Evolutionary conservation across 1,284 basidiomycete genomes (phyloP), one percentile per base, ranked within the genome.

Genomic region (Thelephora terrestris): DNA sequence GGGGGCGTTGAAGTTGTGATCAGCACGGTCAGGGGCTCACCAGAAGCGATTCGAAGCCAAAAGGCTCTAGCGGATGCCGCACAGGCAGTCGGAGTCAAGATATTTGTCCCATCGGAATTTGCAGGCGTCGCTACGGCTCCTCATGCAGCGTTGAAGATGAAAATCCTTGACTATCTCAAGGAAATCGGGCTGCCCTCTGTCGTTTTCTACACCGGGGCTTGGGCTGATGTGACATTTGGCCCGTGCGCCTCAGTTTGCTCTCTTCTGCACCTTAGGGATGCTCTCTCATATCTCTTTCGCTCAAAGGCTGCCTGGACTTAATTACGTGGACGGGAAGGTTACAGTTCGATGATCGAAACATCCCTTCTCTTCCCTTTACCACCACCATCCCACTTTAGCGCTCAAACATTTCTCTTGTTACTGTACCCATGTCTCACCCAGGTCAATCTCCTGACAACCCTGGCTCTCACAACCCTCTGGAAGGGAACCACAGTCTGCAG

Each of bases 21-120:
- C 42, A 70, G 69, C 32, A 57, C 65, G 7, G 48, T 70, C 40
- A 10, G 3, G 6, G 9, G 9, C 29, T 54, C 58, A 3, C 50
- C 50, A 12, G 43, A 50, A 14, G 64, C 54, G 5, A 50, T 70
- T 21, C 47, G 51, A 5, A 47, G 49, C 5, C 69, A 71, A 50
- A 47, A 49, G n/a, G 48, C 53, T 1, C 55, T 71, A 24, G 67
- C 64, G 4, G 56, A 62, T 7, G 69, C 68, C 10, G 64, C 67
- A 38, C 68, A 67, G 54, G 57, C 55, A 25, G 67, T 66, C 0
- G 62, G 61, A 9, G 67, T 70, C 20, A 60, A 63, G 48, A 44
- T 67, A 37, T 70, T 71, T 46, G 58, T 72, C 6, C 70, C 69
- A 3, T 66, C 64, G 9, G 69, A 71, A 47, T 69, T 60, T 21